Percentiles rank a stretch among this genome's conserved stretches.
These are phyloP conservation scores for Neonectria sp. DNA, from an alignment of 2,329 filamentous ascomycete species.

Conservation along the genomic window DNA sequence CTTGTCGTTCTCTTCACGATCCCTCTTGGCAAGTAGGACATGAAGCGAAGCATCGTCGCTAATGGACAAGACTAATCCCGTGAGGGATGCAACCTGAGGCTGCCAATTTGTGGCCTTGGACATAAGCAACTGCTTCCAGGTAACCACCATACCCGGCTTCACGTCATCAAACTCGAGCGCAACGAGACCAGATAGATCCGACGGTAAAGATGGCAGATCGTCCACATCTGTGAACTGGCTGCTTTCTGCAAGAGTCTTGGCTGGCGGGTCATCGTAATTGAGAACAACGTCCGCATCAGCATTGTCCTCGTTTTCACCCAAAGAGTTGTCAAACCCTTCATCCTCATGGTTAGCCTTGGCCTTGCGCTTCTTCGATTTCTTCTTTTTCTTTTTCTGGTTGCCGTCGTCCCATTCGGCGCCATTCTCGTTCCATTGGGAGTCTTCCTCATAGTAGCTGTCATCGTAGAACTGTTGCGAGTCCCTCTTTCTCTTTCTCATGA, in stretches of 20 bases:
- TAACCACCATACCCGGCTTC: conserved; percentile 74
- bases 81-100: conserved; percentile 74
- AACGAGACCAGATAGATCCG: conserved; percentile 69
- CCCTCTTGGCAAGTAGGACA: conserved; percentile 78
- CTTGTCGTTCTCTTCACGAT: conserved; percentile 72
- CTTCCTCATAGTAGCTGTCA: conserved; percentile 49
- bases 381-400: conserved; percentile 51
- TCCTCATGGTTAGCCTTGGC: conserved; percentile 36
- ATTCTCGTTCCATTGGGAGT: conserved; percentile 49
- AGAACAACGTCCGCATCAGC: conserved; percentile 53
- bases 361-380: conserved; percentile 58
- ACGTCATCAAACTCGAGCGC: conserved; percentile 64
- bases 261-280: conserved; percentile 57
- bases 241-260: conserved; percentile 51
- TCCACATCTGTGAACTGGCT: conserved; percentile 66
- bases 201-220: conserved; percentile 75
- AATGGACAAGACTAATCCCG: conserved; percentile 75
- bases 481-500: conserved; percentile 66
- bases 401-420: conserved; percentile 54
- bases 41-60: conserved; percentile 67
- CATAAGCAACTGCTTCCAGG: conserved; percentile 76
- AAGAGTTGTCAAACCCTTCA: conserved; percentile 19
- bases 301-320: conserved; percentile 19
- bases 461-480: conserved; percentile 53
- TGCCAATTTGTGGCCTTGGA: conserved; percentile 76